Conservation (phyloP, 495 filamentous ascomycete genomes). For the Penicillium paxilli region DNA sequence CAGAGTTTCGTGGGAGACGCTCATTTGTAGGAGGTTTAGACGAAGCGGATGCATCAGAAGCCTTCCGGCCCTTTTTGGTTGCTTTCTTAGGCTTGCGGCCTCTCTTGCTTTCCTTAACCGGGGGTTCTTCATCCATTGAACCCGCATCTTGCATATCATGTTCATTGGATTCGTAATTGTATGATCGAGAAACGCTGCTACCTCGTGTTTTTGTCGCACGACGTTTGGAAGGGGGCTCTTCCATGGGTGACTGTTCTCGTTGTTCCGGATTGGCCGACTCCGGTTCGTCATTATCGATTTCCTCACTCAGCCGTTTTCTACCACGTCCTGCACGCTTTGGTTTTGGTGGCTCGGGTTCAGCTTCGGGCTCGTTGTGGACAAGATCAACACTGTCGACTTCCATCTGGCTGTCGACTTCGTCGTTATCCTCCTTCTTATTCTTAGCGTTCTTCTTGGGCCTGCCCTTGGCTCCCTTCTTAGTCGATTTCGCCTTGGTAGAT, state of each 20-base stretch:
- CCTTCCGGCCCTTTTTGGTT: constrained; percentile 51
- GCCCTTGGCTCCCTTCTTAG: constrained; percentile 47
- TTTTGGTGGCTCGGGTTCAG: constrained; percentile 20
- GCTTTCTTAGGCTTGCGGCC: constrained; percentile 44
- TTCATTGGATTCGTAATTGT: constrained; percentile 17
- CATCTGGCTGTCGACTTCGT: constrained; percentile 45
- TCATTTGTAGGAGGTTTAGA: constrained; percentile 38
- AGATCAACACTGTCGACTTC: constrained; percentile 30
- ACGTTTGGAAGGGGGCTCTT: constrained; percentile 62
- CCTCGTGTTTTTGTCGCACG: constrained; percentile 57
- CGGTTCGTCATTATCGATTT: constrained; percentile 51
- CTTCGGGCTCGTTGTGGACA: constrained; percentile 24
- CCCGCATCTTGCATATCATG: constrained; percentile 23
- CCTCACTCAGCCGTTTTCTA: constrained; percentile 68
- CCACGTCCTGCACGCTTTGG: constrained; percentile 50
- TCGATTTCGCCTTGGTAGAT: constrained; percentile 51
- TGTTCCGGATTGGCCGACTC: constrained; percentile 14
- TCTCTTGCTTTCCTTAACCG: constrained; percentile 33
- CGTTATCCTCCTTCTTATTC: constrained; percentile 57
- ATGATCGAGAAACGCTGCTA: constrained; percentile 33
- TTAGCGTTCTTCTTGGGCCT: constrained; percentile 40
- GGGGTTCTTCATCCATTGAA: constrained; percentile 20
- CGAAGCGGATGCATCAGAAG: constrained; percentile 51
- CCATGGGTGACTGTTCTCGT: constrained; percentile 37
- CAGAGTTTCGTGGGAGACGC: constrained; percentile 56